Base-by-base conservation (phyloP, 2,329 filamentous ascomycete species). In the Rhynchosporium graminicola region DNA sequence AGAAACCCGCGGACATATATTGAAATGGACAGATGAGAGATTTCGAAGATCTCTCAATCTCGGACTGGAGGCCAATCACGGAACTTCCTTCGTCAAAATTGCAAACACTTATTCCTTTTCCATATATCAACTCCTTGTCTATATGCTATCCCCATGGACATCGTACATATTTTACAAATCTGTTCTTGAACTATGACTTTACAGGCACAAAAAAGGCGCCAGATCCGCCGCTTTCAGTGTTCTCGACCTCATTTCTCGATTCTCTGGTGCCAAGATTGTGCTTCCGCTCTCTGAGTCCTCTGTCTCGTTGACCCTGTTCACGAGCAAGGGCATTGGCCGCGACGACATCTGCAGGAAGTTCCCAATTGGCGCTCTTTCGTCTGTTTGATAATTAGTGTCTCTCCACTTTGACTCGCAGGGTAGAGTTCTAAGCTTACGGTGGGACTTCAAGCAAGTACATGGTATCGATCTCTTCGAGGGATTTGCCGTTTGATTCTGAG, bases 401-500 rank as follows among this genome's bases (percentile, higher is more conserved):
- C 3, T 4, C 9, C 15, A 20, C 13, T 51, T 51, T 13, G 7
- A 51, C 20, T n/a, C 33, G 9, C 6, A 3, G 2, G 1, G 26
- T 38, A 5, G 15, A n/a, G 3, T 40, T 31, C 2, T n/a, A 48
- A 1, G 20, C 50, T 52, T 52, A 52, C 50, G 81, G 80, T 68
- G 79, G 81, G 4, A 70, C 63, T 43, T 68, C 63, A 7, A 69
- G 58, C 13, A 68, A 58, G 33, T 70, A 70, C 68, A 70, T 69
- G n/a, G 66, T 63, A 59, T 70, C 68, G 5, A 70, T 65, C 46
- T 70, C 68, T 54, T 70, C 68, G n/a, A 70, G 59, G 2, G 68
- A 68, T 20, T 61, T 62, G 5, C 63, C 64, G 0, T 59, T 86
- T 82, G 72, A 87, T 74, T 93, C 50, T 40, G 33, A 12, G n/a